Conservation (phyloP, 2,329 filamentous ascomycete genomes). For the Eurotiales sp. region DNA sequence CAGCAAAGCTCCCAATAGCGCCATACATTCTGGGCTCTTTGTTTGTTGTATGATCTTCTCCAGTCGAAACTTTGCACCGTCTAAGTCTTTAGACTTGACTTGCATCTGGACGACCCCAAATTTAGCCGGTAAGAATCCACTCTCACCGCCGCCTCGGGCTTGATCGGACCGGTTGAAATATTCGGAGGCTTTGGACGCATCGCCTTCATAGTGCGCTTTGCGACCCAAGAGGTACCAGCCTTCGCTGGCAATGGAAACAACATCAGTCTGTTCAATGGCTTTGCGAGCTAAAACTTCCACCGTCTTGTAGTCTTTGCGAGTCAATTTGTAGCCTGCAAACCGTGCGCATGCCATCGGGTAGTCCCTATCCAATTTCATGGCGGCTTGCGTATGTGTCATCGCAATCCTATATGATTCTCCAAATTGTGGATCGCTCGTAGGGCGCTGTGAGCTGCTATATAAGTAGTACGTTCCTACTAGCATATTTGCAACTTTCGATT, state of each 20-base stretch:
- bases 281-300: slow-evolving; percentile 86
- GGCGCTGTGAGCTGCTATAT: slow-evolving; percentile 76
- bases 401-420: slow-evolving; percentile 82
- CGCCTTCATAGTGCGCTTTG: slow-evolving; percentile 81
- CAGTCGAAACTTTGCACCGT: slow-evolving; percentile 86
- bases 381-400: slow-evolving; percentile 91
- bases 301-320: slow-evolving; percentile 72
- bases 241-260: slow-evolving; percentile 94
- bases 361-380: slow-evolving; percentile 90
- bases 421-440: slow-evolving; percentile 81
- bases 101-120: slow-evolving; percentile 90
- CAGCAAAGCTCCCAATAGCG: slow-evolving; percentile 82
- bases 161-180: slow-evolving; percentile 89
- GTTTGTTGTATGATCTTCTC: slow-evolving; percentile 91
- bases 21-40: slow-evolving; percentile 83
- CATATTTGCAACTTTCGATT: slow-evolving; percentile 86
- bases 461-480: slow-evolving; percentile 87
- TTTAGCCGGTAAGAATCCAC: slow-evolving; percentile 88
- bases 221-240: slow-evolving; percentile 93
- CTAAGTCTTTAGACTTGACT: slow-evolving; percentile 76
- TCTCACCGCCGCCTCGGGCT: slow-evolving; percentile 84
- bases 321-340: slow-evolving; percentile 85
- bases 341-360: slow-evolving; percentile 85
- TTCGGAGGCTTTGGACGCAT: slow-evolving; percentile 71
- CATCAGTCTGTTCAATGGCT: slow-evolving; percentile 91